Evolutionary conservation across 129 eudicot species (phyloP).

Genomic region (Flaveria ramosissima): DNA sequence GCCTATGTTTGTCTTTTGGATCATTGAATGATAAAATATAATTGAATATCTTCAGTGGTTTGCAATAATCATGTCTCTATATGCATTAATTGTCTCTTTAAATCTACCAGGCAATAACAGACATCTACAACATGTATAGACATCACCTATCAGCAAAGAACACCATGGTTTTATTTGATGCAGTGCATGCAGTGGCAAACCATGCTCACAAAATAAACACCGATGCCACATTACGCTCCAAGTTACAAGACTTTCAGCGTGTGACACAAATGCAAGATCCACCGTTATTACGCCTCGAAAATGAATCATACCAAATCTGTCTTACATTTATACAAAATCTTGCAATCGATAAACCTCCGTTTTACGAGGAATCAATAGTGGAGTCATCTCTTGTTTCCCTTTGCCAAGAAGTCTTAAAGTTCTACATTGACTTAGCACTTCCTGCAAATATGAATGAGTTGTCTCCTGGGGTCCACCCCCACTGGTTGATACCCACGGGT

Average conservation of each 20-base stretch:
- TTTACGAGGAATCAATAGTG: slow-evolving; percentile 56
- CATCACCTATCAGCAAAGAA: slow-evolving; percentile 64
- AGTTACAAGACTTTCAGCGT: slow-evolving; percentile 67
- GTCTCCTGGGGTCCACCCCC: slow-evolving; percentile 34
- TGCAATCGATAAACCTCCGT: slow-evolving; percentile 51
- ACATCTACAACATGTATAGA: slow-evolving; percentile 72
- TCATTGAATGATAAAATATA: slow-evolving; percentile 6
- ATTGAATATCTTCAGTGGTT: not conserved
- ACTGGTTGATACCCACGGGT: slow-evolving; percentile 69
- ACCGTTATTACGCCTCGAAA: slow-evolving; percentile 84
- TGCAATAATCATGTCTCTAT: not conserved
- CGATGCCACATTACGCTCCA: slow-evolving; percentile 53
- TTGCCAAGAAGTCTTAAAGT: slow-evolving; percentile 68
- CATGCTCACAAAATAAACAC: slow-evolving; percentile 83
- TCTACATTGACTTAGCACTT: slow-evolving; percentile 58
- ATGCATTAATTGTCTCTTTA: slow-evolving; percentile 3
- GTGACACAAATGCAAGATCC: slow-evolving; percentile 97
- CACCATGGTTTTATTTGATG: slow-evolving; percentile 54
- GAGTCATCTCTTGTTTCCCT: slow-evolving; percentile 78
- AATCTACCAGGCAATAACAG: slow-evolving; percentile 73
- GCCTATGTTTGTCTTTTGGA: not conserved
- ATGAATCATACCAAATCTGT: slow-evolving; percentile 84
- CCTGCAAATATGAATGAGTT: slow-evolving; percentile 38
- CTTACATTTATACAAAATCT: slow-evolving; percentile 78
- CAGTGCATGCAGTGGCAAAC: slow-evolving; percentile 61